Evolutionary conservation across 2,329 filamentous ascomycete genomes (phyloP).

Genomic region (Trichoderma guizhouense): DNA sequence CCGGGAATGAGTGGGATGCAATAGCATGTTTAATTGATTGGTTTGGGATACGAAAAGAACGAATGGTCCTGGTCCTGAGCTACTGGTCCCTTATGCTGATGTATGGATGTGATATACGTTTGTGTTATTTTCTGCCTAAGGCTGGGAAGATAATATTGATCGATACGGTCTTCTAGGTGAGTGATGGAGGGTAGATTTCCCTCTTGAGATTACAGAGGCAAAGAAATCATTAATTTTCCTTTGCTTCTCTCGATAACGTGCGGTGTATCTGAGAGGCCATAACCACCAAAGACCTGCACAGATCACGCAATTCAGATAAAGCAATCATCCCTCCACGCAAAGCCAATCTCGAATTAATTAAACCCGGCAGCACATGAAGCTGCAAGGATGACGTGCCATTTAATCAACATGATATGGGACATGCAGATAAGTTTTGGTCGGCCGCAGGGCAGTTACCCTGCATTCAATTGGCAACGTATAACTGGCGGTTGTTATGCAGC

Average conservation of each 20-base stretch:
- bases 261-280: not conserved
- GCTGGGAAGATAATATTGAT: no score
- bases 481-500: not conserved
- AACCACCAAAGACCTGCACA: not conserved
- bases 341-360: not conserved
- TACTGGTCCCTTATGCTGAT: not conserved
- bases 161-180: no score
- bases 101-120: no score
- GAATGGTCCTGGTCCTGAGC: no score
- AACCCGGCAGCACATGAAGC: not conserved
- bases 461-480: not conserved
- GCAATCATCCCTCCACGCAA: not conserved
- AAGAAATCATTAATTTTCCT: no score
- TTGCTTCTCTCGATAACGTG: not conserved
- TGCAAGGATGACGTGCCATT: not conserved
- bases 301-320: not conserved
- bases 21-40: conserved; percentile 16
- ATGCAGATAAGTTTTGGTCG: not conserved
- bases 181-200: not conserved
- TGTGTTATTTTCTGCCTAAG: no score
- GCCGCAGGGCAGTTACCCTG: not conserved
- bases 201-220: not conserved
- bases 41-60: conserved; percentile 12
- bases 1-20: conserved; percentile 11
- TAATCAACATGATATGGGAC: not conserved